A percentile compares a stretch with the other conserved stretches of the same genome.
These are phyloP conservation scores for Poterioochromonas sp. DNA, from an alignment of 352 stramenopile genomes.

Conservation along the genomic window DNA sequence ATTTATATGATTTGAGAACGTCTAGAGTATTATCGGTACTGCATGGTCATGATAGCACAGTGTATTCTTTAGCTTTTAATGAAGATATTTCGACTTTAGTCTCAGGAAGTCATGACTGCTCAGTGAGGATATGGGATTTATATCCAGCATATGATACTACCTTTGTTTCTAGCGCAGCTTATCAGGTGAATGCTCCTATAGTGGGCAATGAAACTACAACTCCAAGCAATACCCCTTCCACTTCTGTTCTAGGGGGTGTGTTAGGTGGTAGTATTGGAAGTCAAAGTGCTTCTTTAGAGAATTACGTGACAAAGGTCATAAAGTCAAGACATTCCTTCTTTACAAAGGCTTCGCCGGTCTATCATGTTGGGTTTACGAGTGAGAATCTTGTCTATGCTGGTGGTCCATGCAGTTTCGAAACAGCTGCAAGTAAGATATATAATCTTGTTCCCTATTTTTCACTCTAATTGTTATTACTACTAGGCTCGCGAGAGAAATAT, in stretches of 20 bases:
- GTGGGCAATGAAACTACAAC: not conserved
- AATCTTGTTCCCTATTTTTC: too few species aligned
- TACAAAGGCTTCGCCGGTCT: not conserved
- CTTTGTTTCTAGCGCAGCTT: not conserved
- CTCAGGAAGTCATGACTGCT: not conserved
- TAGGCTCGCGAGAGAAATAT: too few species aligned
- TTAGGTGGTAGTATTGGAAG: too few species aligned
- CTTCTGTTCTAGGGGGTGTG: too few species aligned
- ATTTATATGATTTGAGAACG: not conserved
- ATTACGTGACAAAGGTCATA: not conserved
- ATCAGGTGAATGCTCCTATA: not conserved
- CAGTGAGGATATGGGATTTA: conserved; percentile 4
- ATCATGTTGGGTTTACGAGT: not conserved
- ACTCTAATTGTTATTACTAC: too few species aligned
- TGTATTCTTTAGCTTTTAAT: not conserved
- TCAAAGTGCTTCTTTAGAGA: not conserved
- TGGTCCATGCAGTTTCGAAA: not conserved
- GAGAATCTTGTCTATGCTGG: not conserved
- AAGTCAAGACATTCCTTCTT: not conserved
- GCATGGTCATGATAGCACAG: not conserved
- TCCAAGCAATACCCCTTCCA: not conserved
- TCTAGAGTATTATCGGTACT: not conserved
- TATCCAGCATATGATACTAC: not conserved
- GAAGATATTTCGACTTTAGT: not conserved
- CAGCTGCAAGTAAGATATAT: not conserved